phyloP scores from a whole-genome alignment of 1,284 basidiomycete species.

The Fomitopsis palustris region DNA sequence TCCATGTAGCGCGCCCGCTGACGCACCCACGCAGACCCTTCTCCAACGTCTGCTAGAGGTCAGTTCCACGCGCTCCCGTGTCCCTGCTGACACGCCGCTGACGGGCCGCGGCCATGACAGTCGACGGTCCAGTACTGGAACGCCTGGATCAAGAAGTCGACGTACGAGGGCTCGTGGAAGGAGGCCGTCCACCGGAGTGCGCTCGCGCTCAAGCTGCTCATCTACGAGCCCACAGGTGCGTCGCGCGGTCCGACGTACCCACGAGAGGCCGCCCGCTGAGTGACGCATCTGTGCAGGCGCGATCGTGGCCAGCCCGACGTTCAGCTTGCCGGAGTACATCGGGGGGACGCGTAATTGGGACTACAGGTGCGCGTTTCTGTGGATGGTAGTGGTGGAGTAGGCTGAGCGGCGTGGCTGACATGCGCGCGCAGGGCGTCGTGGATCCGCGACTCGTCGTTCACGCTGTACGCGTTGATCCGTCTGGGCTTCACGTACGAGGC shows the following conservation, averaged over 20 bases:
- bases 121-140: slow-evolving; percentile 87
- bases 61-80: too few species aligned
- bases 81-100: background rate
- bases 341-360: slow-evolving; percentile 88
- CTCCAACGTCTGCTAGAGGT: slow-evolving; percentile 54
- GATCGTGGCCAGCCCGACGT: slow-evolving; percentile 90
- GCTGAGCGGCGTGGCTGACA: background rate
- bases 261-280: background rate
- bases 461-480: slow-evolving; percentile 86
- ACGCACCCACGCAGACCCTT: slow-evolving; percentile 37
- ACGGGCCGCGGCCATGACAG: slow-evolving; percentile 26
- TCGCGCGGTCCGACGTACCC: background rate
- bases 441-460: slow-evolving; percentile 92
- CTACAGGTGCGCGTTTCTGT: slow-evolving; percentile 46
- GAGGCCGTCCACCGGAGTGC: slow-evolving; percentile 88
- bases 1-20: background rate
- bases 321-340: slow-evolving; percentile 88
- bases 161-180: slow-evolving; percentile 90
- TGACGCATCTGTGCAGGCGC: slow-evolving; percentile 48
- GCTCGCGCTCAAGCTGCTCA: slow-evolving; percentile 82
- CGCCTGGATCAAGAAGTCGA: slow-evolving; percentile 78
- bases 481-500: slow-evolving; percentile 91
- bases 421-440: slow-evolving; percentile 58
- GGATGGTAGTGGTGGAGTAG: background rate
- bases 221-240: slow-evolving; percentile 76